Conservation (phyloP, 139 green algal genomes). For the Zygnema circumcarinatum region DNA sequence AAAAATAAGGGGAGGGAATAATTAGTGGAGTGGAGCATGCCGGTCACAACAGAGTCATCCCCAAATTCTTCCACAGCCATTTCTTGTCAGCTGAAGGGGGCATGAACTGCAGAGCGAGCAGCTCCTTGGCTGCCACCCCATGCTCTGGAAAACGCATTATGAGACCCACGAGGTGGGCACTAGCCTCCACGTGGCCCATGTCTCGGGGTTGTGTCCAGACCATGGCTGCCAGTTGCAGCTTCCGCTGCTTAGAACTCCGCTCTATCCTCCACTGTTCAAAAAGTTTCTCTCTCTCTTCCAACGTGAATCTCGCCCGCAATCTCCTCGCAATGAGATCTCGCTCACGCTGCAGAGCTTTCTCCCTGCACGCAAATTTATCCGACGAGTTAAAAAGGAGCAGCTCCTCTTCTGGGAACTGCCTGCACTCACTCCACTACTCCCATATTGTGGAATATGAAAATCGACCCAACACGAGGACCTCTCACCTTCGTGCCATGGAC, state of each 20-base stretch:
- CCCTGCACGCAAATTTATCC: neutral
- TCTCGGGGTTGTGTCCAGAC: constrained; percentile 40
- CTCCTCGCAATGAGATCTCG: constrained; percentile 23
- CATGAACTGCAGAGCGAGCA: constrained; percentile 11
- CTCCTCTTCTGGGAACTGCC: neutral
- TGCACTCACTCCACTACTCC: neutral
- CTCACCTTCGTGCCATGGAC: neutral
- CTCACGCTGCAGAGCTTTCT: constrained; percentile 29
- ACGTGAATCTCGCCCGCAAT: constrained; percentile 18
- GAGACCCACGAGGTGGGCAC: constrained; percentile 37
- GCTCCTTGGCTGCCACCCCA: neutral
- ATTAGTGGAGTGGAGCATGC: neutral
- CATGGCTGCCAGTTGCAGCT: constrained; percentile 30
- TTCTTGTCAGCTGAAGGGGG: constrained; percentile 3
- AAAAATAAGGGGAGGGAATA: neutral
- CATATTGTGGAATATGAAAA: neutral
- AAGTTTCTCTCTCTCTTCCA: constrained; percentile 24
- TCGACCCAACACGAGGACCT: too few species aligned
- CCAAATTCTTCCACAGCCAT: constrained; percentile 10
- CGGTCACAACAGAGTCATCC: neutral
- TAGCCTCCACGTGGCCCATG: constrained; percentile 23
- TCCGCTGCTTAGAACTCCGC: constrained; percentile 32
- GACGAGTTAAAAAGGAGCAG: neutral
- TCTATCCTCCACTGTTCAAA: constrained; percentile 49
- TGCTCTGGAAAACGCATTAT: constrained; percentile 32